phyloP scores from a whole-genome alignment of 177 flowering plant species.

The Vitis hybrid region DNA sequence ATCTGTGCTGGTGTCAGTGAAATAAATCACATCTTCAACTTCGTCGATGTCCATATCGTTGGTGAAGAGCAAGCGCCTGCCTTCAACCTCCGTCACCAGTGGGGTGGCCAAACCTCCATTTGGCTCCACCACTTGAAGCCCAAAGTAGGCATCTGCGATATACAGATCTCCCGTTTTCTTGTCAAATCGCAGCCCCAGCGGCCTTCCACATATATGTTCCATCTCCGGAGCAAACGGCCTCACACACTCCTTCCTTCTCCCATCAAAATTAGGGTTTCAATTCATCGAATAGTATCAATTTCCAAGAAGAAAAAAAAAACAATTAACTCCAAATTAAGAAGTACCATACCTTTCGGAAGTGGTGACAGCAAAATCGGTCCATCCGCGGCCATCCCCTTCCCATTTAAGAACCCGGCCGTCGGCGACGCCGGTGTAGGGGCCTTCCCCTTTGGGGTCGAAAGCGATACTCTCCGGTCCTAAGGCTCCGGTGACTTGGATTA shows the following conservation, averaged over 20 bases:
- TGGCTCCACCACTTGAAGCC: constrained; percentile 67
- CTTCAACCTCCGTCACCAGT: constrained; percentile 47
- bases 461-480: constrained; percentile 79
- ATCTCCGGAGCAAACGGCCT: constrained; percentile 57
- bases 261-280: not conserved
- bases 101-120: constrained; percentile 63
- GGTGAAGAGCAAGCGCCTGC: constrained; percentile 54
- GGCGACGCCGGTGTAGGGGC: constrained; percentile 83
- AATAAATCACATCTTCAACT: constrained; percentile 49
- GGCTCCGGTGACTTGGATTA: constrained; percentile 35
- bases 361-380: constrained; percentile 71
- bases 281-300: not conserved
- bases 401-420: constrained; percentile 76
- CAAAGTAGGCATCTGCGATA: constrained; percentile 80
- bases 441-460: constrained; percentile 61
- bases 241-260: constrained; percentile 47
- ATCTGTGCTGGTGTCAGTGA: constrained; percentile 63
- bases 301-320: not conserved
- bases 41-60: constrained; percentile 78
- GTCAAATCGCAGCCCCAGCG: constrained; percentile 68
- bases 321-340: not conserved
- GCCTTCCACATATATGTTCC: constrained; percentile 88
- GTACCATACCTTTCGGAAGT: constrained; percentile 45
- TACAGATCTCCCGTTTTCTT: constrained; percentile 70
- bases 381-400: constrained; percentile 31